Evolutionary conservation across 75 land plant genomes (phyloP), one percentile per base, ranked within the genome.

Genomic region (Chamaecyparis obtusa): DNA sequence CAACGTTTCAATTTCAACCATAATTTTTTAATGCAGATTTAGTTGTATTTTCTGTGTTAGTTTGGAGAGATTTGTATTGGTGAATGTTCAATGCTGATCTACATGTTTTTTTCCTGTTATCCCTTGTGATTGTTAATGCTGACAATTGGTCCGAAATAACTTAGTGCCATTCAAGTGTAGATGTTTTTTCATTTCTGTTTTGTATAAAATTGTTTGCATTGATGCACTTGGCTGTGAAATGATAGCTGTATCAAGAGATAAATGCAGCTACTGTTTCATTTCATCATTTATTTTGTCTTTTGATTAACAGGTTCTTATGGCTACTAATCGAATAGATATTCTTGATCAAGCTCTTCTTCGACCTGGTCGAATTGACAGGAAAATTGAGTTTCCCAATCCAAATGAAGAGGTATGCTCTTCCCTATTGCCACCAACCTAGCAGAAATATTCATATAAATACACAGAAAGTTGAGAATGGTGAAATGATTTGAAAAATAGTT

Each of bases 331-430:
- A 14, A 96, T 97, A 88, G 99, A 97, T 86, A 97, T 97, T 84
- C 90, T 97, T 55, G 99, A 97, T 88, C 99, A 94, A 89, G 99
- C 99, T 44, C 98, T 97, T 41, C 95, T 97, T 13, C 95, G 99
- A 67, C 99, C 99, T 76, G 99, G 99, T 49, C 91, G 99, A 19
- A 97, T 97, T 87, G 99, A 97, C 90, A 91, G 99, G 86, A 97
- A 97, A 86, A 97, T 97, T 85, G 99, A 97, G 90, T 97, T 97
- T 86, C 99, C 99, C 33, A 97, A 97, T 89, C 99, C 99, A 9
- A 97, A 95, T 87, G 99, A 94, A 89, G 99, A 96, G 94, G 99
- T 97, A 91, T 86, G 83, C 27, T 71, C 33, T 72, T 2, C 60
- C 44, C 9, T n/a, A 78, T 57, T 54, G 5, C 54, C 41, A 17